Evolutionary conservation across 495 filamentous ascomycete species (phyloP).

Genomic region (Lichenothelia convexa): DNA sequence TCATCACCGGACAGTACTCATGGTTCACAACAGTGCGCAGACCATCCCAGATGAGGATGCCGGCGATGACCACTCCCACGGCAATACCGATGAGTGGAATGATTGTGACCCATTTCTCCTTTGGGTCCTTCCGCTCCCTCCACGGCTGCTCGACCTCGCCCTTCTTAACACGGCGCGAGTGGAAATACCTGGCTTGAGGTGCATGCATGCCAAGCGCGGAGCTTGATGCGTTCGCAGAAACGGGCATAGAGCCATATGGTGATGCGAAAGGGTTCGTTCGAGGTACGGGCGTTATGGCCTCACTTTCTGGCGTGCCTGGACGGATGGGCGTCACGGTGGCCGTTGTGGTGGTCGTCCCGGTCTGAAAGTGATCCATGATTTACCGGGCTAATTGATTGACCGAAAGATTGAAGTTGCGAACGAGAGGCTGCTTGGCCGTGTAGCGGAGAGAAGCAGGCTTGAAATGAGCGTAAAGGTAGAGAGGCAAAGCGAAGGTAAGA

Average conservation of each 20-base stretch:
- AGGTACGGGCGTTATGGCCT: slow-evolving; percentile 9
- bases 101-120: slow-evolving; percentile 73
- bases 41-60: slow-evolving; percentile 53
- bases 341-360: slow-evolving; percentile 5
- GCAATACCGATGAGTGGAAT: slow-evolving; percentile 50
- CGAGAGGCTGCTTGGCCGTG: too few species aligned
- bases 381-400: too few species aligned
- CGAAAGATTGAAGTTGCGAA: too few species aligned
- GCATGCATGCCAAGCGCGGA: slow-evolving; percentile 12
- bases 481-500: too few species aligned
- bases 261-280: slow-evolving; percentile 36
- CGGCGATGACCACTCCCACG: slow-evolving; percentile 46
- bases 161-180: slow-evolving; percentile 52
- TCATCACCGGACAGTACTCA: slow-evolving; percentile 53
- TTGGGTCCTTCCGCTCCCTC: slow-evolving; percentile 47
- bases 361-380: background rate
- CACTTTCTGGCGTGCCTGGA: slow-evolving; percentile 12
- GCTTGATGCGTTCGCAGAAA: slow-evolving; percentile 24
- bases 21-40: slow-evolving; percentile 48
- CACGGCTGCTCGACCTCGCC: slow-evolving; percentile 54
- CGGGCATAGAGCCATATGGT: slow-evolving; percentile 35
- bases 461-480: too few species aligned
- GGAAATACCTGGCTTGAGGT: slow-evolving; percentile 43
- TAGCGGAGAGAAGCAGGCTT: too few species aligned
- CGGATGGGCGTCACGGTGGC: slow-evolving; percentile 6